Evolutionary conservation across 1,284 basidiomycete species (phyloP).

Genomic region (Somion occarium): DNA sequence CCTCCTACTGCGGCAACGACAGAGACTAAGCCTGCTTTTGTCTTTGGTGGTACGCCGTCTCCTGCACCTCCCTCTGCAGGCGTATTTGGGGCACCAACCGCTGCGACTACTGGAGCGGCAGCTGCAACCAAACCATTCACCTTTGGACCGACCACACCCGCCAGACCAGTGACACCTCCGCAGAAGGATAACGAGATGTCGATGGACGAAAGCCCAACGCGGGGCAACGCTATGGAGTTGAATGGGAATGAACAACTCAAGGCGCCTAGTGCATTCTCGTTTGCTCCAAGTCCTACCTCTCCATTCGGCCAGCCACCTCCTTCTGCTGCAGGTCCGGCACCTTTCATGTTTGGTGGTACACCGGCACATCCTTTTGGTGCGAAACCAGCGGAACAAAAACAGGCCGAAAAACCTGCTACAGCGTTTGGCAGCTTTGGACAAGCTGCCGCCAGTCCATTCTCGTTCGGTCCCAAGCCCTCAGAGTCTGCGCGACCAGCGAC

Average conservation of each 20-base stretch:
- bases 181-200: constrained; percentile 24
- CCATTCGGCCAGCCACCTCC: constrained; percentile 21
- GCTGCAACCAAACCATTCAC: constrained; percentile 20
- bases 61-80: constrained; percentile 10
- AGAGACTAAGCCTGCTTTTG: constrained; percentile 19
- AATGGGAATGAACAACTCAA: constrained; percentile 16
- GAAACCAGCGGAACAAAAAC: constrained; percentile 19
- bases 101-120: constrained; percentile 1
- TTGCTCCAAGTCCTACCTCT: constrained; percentile 15
- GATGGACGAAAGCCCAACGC: constrained; percentile 35
- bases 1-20: constrained; percentile 14
- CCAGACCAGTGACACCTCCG: constrained; percentile 24
- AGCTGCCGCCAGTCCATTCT: neutral
- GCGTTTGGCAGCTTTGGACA: constrained; percentile 15
- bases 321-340: constrained; percentile 5
- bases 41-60: constrained; percentile 8
- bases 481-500: constrained; percentile 11
- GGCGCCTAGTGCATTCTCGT: constrained; percentile 17
- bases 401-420: constrained; percentile 11
- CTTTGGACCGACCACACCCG: constrained; percentile 17
- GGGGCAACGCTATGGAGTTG: constrained; percentile 24
- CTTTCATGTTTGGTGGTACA: constrained; percentile 19
- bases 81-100: constrained; percentile 17
- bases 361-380: constrained; percentile 14
- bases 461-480: constrained; percentile 10